Conservation (phyloP, 2,329 filamentous ascomycete genomes). For the Paradendryphiella salina region DNA sequence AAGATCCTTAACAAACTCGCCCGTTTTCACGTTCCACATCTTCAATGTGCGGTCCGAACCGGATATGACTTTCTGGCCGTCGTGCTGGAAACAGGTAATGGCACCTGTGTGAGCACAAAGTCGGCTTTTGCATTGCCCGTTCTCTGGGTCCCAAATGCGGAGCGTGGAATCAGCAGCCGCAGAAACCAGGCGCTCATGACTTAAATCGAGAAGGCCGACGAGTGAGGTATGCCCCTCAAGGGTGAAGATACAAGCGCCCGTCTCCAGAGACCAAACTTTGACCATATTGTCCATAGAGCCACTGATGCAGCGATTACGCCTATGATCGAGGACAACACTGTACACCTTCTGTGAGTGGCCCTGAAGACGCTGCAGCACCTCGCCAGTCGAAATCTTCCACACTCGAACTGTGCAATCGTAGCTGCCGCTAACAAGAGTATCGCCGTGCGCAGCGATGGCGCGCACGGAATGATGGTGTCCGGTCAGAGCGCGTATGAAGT, state of each 20-base stretch:
- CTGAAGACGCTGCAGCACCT: conserved; percentile 78
- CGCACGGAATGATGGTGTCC: conserved; percentile 94
- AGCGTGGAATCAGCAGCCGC: conserved; percentile 94
- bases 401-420: conserved; percentile 95
- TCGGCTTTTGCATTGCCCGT: conserved; percentile 84
- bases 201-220: conserved; percentile 87
- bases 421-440: conserved; percentile 95
- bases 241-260: conserved; percentile 81
- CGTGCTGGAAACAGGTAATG: conserved; percentile 98
- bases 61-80: conserved; percentile 93
- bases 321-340: conserved; percentile 90
- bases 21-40: conserved; percentile 96
- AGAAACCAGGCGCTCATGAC: conserved; percentile 86
- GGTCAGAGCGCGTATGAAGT: conserved; percentile 83
- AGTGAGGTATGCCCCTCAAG: conserved; percentile 91
- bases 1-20: conserved; percentile 89
- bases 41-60: conserved; percentile 95
- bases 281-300: conserved; percentile 98
- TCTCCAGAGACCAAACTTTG: conserved; percentile 95
- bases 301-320: conserved; percentile 92
- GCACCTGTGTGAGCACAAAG: conserved; percentile 93
- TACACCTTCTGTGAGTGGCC: conserved; percentile 95
- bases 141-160: conserved; percentile 95
- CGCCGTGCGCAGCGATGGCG: conserved; percentile 90
- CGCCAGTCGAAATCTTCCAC: conserved; percentile 96